These are phyloP conservation scores for Globisporangium splendens DNA, from an alignment of 352 stramenopile genomes.

Conservation along the genomic window DNA sequence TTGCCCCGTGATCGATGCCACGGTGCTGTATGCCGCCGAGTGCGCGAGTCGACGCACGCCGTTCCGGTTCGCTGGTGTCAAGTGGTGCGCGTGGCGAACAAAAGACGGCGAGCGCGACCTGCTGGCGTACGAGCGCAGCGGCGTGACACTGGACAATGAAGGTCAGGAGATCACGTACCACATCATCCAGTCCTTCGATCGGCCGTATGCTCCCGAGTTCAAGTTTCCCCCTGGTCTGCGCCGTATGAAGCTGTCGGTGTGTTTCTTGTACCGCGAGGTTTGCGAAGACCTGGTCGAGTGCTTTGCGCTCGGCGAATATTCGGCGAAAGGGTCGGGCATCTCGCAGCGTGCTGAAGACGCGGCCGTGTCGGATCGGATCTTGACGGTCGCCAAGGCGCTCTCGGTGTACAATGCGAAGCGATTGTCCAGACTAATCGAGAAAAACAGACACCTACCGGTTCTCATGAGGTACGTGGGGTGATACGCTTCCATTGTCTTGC, in stretches of 20 bases:
- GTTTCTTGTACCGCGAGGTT: slow-evolving; percentile 49
- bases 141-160: slow-evolving; percentile 33
- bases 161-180: slow-evolving; percentile 49
- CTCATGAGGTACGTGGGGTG: slow-evolving; percentile 19
- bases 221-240: slow-evolving; percentile 17
- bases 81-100: slow-evolving; percentile 44
- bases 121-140: slow-evolving; percentile 63
- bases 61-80: slow-evolving; percentile 59
- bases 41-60: slow-evolving; percentile 22
- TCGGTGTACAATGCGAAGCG: slow-evolving; percentile 34
- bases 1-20: slow-evolving; percentile 27
- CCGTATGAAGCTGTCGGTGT: slow-evolving; percentile 38
- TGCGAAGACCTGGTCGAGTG: slow-evolving; percentile 50
- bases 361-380: slow-evolving; percentile 33
- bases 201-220: slow-evolving; percentile 28
- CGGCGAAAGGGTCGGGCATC: slow-evolving; percentile 17
- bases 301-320: slow-evolving; percentile 48
- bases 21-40: slow-evolving; percentile 39
- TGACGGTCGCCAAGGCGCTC: slow-evolving; percentile 33
- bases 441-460: slow-evolving; percentile 25
- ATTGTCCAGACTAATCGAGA: slow-evolving; percentile 32
- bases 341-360: slow-evolving; percentile 29
- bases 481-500: not conserved
- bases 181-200: slow-evolving; percentile 42
- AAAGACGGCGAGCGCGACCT: slow-evolving; percentile 33